Evolutionary conservation across 768 basidiomycete species (phyloP), one percentile per base, ranked within the genome.

Genomic region (Hortiboletus campestris): DNA sequence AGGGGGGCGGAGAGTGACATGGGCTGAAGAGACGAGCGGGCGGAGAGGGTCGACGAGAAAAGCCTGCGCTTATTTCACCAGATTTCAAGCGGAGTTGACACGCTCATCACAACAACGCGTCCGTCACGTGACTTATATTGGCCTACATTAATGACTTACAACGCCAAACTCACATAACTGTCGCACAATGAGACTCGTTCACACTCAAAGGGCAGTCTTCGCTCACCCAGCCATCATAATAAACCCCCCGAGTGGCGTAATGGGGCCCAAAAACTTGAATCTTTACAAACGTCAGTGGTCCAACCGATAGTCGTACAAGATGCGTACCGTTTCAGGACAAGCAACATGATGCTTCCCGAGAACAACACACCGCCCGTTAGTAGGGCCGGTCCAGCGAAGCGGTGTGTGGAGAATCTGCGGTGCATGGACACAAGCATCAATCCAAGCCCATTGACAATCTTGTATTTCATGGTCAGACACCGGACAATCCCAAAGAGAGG

Each of bases 401-500:
- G 72, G 63, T 88, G 85, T 1, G 61, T 54, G 0, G 82, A 70
- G 63, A 88, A 87, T 32, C 78, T 78, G 2, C 78, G 83, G 69
- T 89, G 85, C 65, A 83, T 63, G 2, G 88, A 88, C 12, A 88
- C 63, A 11, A 82, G 67, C 62, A 89, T 69, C 52, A 89, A 71
- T 0, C 78, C 85, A 12, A 91, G 76, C 14, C 89, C 89, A 54
- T 90, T 89, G 65, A 78, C 81, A 39, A 88, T 74, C 88, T 90
- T 64, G 29, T 8, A 41, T 11, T 39, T 11, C 41, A n/a, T 14
- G 16, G 35, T 62, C 46, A 69, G 61, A 53, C 35, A 52, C 20
- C 14, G 20, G 36, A 46, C 35, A 46, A 43, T 19, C 35, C 29
- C n/a, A 3, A 32, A 46, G 29, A 56, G 19, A 41, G n/a, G 22